Evolutionary conservation across 352 stramenopile genomes (phyloP).

Genomic region (Phytophthora vignae): DNA sequence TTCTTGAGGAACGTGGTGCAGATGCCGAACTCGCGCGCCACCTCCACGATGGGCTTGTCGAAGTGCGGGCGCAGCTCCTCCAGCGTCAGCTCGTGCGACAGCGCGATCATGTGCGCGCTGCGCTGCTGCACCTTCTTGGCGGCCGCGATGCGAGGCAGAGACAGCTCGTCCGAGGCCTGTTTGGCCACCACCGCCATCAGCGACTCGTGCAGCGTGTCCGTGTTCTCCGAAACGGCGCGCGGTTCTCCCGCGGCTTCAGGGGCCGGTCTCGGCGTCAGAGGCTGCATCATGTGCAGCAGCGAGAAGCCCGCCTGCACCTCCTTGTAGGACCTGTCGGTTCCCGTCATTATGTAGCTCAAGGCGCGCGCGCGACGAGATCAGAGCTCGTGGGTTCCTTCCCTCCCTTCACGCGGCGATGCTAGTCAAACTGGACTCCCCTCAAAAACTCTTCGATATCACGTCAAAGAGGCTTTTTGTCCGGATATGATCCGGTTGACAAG

Average conservation of each 20-base stretch:
- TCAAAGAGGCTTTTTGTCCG: constrained; percentile 20
- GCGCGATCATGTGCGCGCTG: constrained; percentile 53
- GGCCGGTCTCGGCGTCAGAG: background rate
- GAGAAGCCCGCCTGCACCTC: constrained; percentile 72
- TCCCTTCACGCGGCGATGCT: constrained; percentile 8
- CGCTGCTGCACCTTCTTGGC: constrained; percentile 42
- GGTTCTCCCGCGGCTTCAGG: background rate
- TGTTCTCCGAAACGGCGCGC: constrained; percentile 10
- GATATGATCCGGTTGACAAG: background rate
- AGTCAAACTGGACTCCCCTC: constrained; percentile 35
- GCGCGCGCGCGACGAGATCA: background rate
- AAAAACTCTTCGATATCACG: constrained; percentile 48
- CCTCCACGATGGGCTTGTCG: constrained; percentile 68
- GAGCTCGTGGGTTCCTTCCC: background rate
- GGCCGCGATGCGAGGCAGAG: constrained; percentile 8
- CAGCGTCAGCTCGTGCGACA: constrained; percentile 65
- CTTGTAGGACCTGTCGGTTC: constrained; percentile 47
- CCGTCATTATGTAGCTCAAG: constrained; percentile 11
- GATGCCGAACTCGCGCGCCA: constrained; percentile 74
- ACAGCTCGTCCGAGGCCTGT: constrained; percentile 31
- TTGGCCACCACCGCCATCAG: constrained; percentile 54
- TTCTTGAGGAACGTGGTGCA: constrained; percentile 86
- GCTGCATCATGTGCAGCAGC: constrained; percentile 72
- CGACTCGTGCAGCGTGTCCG: constrained; percentile 41
- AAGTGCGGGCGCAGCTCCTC: constrained; percentile 73